These are phyloP conservation scores for Lipomyces yamanashiensis DNA, from an alignment of 805 yeast genomes.

Conservation along the genomic window DNA sequence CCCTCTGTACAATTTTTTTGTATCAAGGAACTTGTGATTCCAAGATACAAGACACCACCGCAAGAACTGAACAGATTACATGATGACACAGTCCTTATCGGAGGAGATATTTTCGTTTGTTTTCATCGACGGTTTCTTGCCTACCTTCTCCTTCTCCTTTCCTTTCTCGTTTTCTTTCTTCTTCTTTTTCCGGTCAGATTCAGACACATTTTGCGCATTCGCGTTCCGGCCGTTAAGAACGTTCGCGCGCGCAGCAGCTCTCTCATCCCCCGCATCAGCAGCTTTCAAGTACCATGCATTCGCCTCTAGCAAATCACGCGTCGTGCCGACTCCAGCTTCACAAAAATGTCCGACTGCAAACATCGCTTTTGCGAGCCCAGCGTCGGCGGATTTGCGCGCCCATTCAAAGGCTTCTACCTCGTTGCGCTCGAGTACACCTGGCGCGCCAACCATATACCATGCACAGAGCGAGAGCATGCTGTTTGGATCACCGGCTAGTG, in stretches of 20 bases:
- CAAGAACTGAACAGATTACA: slow-evolving; percentile 13
- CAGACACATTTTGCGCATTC: neutral
- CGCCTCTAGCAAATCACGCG: slow-evolving; percentile 59
- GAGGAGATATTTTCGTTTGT: slow-evolving; percentile 1
- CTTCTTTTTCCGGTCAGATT: neutral
- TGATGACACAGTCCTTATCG: slow-evolving; percentile 30
- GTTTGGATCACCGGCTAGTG: slow-evolving; percentile 81
- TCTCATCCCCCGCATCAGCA: slow-evolving; percentile 61
- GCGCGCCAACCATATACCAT: slow-evolving; percentile 93
- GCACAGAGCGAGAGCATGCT: slow-evolving; percentile 95
- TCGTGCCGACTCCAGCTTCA: slow-evolving; percentile 88
- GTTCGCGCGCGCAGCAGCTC: slow-evolving; percentile 50
- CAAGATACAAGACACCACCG: neutral
- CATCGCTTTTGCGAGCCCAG: slow-evolving; percentile 80
- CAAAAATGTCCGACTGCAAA: slow-evolving; percentile 80
- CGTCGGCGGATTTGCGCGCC: slow-evolving; percentile 85
- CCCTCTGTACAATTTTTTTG: too few species aligned
- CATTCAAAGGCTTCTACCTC: slow-evolving; percentile 89
- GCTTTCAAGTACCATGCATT: slow-evolving; percentile 78
- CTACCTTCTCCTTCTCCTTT: neutral
- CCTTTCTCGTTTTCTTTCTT: slow-evolving; percentile 1
- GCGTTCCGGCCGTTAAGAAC: slow-evolving; percentile 16
- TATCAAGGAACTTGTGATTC: too few species aligned
- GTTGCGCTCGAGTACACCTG: slow-evolving; percentile 77
- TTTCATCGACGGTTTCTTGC: too few species aligned